A percentile compares a stretch with the other conserved stretches of the same genome.
phyloP scores from a whole-genome alignment of 169 alveolate species.

The Plasmodium ovale region DNA sequence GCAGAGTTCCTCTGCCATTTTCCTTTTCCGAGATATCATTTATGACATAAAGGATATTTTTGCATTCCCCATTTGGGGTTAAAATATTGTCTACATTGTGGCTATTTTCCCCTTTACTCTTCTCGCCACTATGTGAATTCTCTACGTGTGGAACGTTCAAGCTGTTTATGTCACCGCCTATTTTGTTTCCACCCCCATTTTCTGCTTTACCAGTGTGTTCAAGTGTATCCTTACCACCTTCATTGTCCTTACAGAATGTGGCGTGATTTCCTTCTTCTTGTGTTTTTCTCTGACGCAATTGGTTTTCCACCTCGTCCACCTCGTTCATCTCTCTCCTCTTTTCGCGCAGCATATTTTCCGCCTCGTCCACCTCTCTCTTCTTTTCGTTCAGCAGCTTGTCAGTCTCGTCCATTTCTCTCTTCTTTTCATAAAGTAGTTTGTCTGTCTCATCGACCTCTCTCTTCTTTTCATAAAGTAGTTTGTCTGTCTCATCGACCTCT shows the following conservation, averaged over 20 bases:
- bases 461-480: background rate
- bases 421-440: background rate
- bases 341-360: background rate
- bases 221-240: too few species aligned
- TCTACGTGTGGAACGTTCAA: too few species aligned
- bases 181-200: too few species aligned
- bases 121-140: too few species aligned
- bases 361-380: background rate
- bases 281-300: background rate
- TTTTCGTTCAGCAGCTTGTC: slow-evolving; percentile 6
- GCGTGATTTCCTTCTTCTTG: background rate
- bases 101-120: background rate
- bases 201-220: too few species aligned
- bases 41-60: slow-evolving; percentile 1
- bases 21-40: background rate
- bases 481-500: background rate
- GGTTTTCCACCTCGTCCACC: background rate
- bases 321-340: background rate
- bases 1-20: background rate
- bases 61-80: background rate
- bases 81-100: background rate
- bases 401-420: background rate
- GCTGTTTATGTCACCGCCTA: too few species aligned
- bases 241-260: too few species aligned
- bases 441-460: background rate